Base-by-base conservation (phyloP, 306 rosid genomes). In the Corylus heterophylla region DNA sequence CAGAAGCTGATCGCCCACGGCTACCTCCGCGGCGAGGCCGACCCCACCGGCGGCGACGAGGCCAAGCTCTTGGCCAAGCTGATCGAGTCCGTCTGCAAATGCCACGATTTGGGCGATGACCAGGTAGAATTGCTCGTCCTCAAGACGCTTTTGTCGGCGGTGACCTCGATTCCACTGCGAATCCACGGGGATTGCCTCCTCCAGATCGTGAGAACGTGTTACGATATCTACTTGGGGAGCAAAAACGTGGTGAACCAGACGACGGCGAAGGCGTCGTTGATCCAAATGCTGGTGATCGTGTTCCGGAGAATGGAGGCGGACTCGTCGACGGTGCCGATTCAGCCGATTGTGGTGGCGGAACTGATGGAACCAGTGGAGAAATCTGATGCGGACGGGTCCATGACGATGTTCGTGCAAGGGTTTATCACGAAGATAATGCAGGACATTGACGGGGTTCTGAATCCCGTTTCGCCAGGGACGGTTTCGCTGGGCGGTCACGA, bases 301-400 rank as follows among this genome's bases (percentile, higher is more conserved):
- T 96, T 96, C 81, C 83, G 97, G 79, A 87, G 99, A 83, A 96
- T 96, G 99, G 99, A 96, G 82, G 99, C 99, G 0, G 99, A 96
- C 71, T 96, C 99, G 4, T 93, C 98, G 39, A 91, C 99, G 0
- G 96, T 93, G 37, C 99, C 98, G 0, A 75, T 96, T 87, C 98
- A 91, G 78, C 99, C 99, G 1, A 96, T 96, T 71, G 99, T 96
- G 71, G 97, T 96, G 78, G 98, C 99, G 25, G 98, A 93, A 52
- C 62, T 96, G 83, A 93, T 96, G 99, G 87, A 89, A 78, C 98
- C 98, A 2, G 78, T 74, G 16, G 99, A 93, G 82, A 91, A 91
- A 79, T 82, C 96, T 0, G 98, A 96, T 4, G 89, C 70, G 11
- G 97, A 95, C 9, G 90, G 75, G 47, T 84, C 96, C 1, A 86